Evolutionary conservation across 176 grass and related monocot species (phyloP), one percentile per base, ranked within the genome.

Genomic region (Ananas comosus): DNA sequence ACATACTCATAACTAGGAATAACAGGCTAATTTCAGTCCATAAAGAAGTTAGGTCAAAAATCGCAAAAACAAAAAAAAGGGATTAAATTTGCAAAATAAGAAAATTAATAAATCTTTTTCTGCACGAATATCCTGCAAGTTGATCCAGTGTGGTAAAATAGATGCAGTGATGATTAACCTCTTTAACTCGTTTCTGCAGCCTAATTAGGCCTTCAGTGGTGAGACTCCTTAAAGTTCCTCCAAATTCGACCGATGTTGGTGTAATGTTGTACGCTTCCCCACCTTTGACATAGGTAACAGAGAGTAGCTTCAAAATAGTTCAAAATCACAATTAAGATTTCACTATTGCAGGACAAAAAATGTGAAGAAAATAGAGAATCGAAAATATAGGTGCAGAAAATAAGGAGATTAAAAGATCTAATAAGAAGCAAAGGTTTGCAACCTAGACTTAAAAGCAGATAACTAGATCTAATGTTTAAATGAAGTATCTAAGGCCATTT

Each of bases 151-250:
- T 29, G 59, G 49, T 49, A 21, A 61, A 61, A 61, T 61, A 18
- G 9, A 61, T 61, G 17, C 7, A 18, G 56, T 18, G 21, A 70
- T 18, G 51, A 28, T 69, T 81, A 53, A 96, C 92, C 92, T 91
- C 85, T 68, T 70, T 82, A 63, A 87, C 67, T 71, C 93, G 74
- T 87, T 74, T 92, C 53, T 90, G 76, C 19, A 97, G 77, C 53
- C 51, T 67, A 17, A 80, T 51, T 33, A 97, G 71, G 22, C 89
- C 89, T 79, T 90, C 93, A 65, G 84, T 92, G 17, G 93, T 92
- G 53, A 97, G 74, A 65, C 93, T 97, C 76, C 93, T 90, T 52
- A 97, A 71, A 72, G 93, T 97, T 51, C 89, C 93, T 50, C 93
- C 93, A 51, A 97, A 97, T 81, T 97, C 84, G 56, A 97, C 71